Conservation (phyloP, 768 basidiomycete species). For the Strobilomyces dryophilus region DNA sequence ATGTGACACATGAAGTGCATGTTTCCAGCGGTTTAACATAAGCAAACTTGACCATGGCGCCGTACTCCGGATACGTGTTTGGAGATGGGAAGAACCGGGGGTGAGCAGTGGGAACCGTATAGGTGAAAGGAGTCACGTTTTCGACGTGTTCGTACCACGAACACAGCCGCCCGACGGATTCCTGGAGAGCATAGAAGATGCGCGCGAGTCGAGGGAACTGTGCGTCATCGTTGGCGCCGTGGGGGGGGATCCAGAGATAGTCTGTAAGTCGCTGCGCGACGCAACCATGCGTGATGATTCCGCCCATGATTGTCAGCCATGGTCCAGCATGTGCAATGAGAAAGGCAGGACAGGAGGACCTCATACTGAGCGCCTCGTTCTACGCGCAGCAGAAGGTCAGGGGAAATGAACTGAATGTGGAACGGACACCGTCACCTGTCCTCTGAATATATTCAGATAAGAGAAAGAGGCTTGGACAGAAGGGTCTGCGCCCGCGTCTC, state of each 20-base stretch:
- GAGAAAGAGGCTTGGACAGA: too few species aligned
- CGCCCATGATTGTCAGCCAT: slow-evolving; percentile 32
- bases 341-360: slow-evolving; percentile 25
- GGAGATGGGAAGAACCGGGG: slow-evolving; percentile 23
- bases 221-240: slow-evolving; percentile 13
- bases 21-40: slow-evolving; percentile 1
- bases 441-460: too few species aligned
- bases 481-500: too few species aligned
- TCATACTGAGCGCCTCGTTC: background rate
- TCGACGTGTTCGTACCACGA: too few species aligned
- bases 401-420: too few species aligned
- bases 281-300: slow-evolving; percentile 23
- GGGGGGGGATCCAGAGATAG: slow-evolving; percentile 24
- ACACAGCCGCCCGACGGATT: too few species aligned
- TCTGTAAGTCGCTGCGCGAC: slow-evolving; percentile 36
- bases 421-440: too few species aligned
- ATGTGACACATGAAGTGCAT: slow-evolving; percentile 23
- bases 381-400: background rate
- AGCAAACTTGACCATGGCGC: slow-evolving; percentile 10
- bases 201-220: slow-evolving; percentile 14
- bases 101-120: background rate
- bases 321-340: slow-evolving; percentile 18
- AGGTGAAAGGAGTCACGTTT: background rate
- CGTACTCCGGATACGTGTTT: background rate
- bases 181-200: too few species aligned